phyloP scores from a whole-genome alignment of 768 basidiomycete species.

The Pleurotus tuber-regium region DNA sequence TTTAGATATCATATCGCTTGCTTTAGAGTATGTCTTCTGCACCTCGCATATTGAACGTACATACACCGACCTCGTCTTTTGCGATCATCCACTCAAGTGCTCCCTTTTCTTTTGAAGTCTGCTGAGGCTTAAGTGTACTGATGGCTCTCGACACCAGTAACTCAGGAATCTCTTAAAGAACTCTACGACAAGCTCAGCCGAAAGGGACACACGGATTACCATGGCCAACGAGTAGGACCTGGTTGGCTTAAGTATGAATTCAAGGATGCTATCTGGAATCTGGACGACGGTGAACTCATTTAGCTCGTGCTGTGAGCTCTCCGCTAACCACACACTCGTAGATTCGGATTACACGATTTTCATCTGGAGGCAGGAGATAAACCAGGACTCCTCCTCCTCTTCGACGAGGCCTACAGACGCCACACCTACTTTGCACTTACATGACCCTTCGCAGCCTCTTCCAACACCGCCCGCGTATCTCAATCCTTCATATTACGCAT shows the following conservation, averaged over 20 bases:
- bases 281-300: conserved; percentile 77
- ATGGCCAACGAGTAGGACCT: conserved; percentile 60
- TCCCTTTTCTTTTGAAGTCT: conserved; percentile 23
- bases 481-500: conserved; percentile 72
- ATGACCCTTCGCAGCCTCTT: conserved; percentile 56
- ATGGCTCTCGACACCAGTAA: conserved; percentile 41
- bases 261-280: conserved; percentile 74
- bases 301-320: not conserved
- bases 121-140: conserved; percentile 10
- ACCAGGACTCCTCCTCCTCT: conserved; percentile 21
- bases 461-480: conserved; percentile 61
- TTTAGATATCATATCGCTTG: too few species aligned
- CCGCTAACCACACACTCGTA: conserved; percentile 16
- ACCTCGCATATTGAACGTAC: conserved; percentile 62
- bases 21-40: conserved; percentile 24
- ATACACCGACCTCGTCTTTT: conserved; percentile 75
- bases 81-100: conserved; percentile 73
- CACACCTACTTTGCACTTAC: conserved; percentile 60
- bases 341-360: conserved; percentile 91
- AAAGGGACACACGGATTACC: conserved; percentile 58
- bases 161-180: conserved; percentile 60
- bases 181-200: conserved; percentile 72
- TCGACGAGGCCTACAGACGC: conserved; percentile 22
- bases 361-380: conserved; percentile 62
- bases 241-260: conserved; percentile 90